These are phyloP conservation scores for Rhodamnia argentea DNA, from an alignment of 345 rosid species.

Conservation along the genomic window DNA sequence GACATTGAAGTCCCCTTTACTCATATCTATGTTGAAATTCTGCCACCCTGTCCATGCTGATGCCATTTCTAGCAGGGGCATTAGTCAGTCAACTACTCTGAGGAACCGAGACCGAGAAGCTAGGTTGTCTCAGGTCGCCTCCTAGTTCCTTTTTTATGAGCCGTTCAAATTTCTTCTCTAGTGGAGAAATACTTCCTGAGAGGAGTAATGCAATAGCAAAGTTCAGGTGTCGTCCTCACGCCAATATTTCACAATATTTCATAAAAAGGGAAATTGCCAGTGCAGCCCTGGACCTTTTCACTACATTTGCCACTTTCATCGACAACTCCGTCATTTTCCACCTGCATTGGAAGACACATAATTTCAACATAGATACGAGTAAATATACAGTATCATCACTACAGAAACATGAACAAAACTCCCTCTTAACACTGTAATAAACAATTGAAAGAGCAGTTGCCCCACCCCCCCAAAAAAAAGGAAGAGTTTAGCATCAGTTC, in stretches of 20 bases:
- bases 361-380: background rate
- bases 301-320: background rate
- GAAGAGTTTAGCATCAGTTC: background rate
- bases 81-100: background rate
- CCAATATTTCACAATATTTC: background rate
- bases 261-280: background rate
- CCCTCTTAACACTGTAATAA: background rate
- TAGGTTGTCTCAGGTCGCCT: background rate
- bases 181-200: background rate
- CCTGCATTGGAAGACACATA: background rate
- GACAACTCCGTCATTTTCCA: background rate
- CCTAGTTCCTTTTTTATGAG: background rate
- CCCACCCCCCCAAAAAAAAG: background rate
- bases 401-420: background rate
- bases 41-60: background rate
- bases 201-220: background rate
- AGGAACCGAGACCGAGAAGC: background rate
- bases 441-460: background rate
- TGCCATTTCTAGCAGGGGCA: background rate
- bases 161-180: background rate
- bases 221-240: background rate
- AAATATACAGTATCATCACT: background rate
- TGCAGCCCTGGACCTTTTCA: background rate
- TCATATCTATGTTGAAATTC: background rate
- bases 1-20: conserved; percentile 24